Evolutionary conservation across 106 monocot genomes (phyloP), one percentile per base, ranked within the genome.

Genomic region (Platanthera zijinensis): DNA sequence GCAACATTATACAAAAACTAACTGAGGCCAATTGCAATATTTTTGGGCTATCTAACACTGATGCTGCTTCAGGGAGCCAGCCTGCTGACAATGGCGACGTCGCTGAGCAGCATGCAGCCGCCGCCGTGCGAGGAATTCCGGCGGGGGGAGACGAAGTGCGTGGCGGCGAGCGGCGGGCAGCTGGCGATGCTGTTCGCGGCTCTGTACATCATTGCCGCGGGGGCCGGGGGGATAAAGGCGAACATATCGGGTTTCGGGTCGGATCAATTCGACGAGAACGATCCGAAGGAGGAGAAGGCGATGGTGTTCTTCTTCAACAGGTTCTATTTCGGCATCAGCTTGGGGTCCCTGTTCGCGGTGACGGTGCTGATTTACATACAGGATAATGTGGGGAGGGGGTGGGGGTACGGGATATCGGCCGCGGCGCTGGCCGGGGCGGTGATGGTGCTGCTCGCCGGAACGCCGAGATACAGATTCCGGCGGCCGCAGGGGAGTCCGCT

Each of bases 161-260:
- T 81, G 1, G 17, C 48, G 51, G 89, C 94, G 49, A 86, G 32
- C 72, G 86, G 84, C 13, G 32, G 69, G 9, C 95, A 95, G 74
- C 74, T 88, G 59, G 84, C 83, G 13, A 57, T 95, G 53, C 83
- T 92, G 62, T 89, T 84, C 76, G 84, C 75, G 7, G 50, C 92
- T 4, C 92, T 95, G 69, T 92, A 95, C 85, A 81, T 76, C n/a
- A 83, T 87, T 19, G 95, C 95, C 5, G 76, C 87, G 1, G 95
- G 95, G 22, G 85, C 72, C 14, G 95, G 95, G 1, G 89, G 91
- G 69, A 78, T 95, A 47, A 95, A 95, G 83, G 83, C 91, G 8
- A 90, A 87, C 76, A 84, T 87, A n/a, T 90, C 90, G 22, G 90
- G 90, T 13, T 90, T 90, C 46, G 90, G 90, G 1, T 85, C 90